Conservation (phyloP, 1,139 yeast species). For the Hemisphaericaspora xylofermentans region DNA sequence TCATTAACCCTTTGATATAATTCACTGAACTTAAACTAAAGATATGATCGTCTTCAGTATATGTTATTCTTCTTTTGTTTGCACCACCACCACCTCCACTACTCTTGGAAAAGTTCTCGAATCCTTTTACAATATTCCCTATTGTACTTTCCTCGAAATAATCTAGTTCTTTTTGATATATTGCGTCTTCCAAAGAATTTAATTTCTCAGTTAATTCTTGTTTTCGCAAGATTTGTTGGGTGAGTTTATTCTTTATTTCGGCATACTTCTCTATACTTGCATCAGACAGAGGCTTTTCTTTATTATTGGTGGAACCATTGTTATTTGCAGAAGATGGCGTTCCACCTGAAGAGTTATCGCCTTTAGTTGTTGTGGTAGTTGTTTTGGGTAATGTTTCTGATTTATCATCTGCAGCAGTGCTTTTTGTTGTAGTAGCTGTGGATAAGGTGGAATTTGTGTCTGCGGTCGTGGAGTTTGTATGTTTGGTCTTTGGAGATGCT, state of each 20-base stretch:
- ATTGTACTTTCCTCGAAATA: conserved; percentile 68
- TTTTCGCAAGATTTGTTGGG: conserved; percentile 62
- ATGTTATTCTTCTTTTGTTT: conserved; percentile 53
- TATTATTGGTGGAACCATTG: neutral
- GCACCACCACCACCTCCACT: conserved; percentile 20
- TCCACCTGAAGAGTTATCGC: neutral
- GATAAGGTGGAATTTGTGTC: neutral
- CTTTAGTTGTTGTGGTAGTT: neutral
- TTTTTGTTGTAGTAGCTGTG: neutral
- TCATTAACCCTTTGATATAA: conserved; percentile 61
- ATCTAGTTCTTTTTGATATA: conserved; percentile 77
- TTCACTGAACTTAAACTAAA: conserved; percentile 80
- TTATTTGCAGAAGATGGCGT: neutral
- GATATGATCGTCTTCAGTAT: conserved; percentile 80
- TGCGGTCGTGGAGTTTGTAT: neutral
- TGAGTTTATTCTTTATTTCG: conserved; percentile 64
- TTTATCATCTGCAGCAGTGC: neutral
- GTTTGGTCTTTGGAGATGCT: conserved; percentile 5
- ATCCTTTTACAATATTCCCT: conserved; percentile 87
- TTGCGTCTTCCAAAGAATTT: conserved; percentile 67
- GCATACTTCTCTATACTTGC: conserved; percentile 54
- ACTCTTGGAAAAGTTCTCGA: conserved; percentile 75
- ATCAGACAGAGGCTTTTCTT: conserved; percentile 1
- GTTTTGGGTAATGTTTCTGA: neutral
- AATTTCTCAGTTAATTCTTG: conserved; percentile 64